Base-by-base conservation (phyloP, 106 monocot genomes). In the Platanthera guangdongensis region DNA sequence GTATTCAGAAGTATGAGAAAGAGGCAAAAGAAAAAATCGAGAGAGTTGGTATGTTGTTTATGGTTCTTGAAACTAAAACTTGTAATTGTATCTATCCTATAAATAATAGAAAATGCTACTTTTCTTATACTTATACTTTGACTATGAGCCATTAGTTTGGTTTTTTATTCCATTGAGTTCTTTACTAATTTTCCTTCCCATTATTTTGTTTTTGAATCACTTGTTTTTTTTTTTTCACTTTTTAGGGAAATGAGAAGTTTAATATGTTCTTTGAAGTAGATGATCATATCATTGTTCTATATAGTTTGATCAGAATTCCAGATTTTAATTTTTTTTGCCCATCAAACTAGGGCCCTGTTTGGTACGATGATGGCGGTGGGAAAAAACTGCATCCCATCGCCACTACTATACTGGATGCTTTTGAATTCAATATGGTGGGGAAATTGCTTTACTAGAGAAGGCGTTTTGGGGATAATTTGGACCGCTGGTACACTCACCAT, bases 11-110 rank as follows among this genome's bases (percentile, higher is more conserved):
- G 62, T 96, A 96, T 83, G 96, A 96, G 69, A 96, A 89, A 72
- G 96, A 97, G 83, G 96, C 96, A 63, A 97, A 97, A 71, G 96
- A 97, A 57, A 97, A 88, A 97, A 91, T 79, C 87, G 96, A 77
- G 96, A 97, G 71, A 97, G 96, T 77, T 97, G 96, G 96, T 95
- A 87, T 25, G 68, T 47, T 70, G 47, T 70, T 48, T 48, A 46
- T 48, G 46, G 5, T 48, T 7, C 16, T 70, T 70, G n/a, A 48
- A 16, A 15, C 47, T 48, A 45, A n/a, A 69, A 69, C 39, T 69
- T 69, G 6, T 69, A 46, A 47, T 69, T 45, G 69, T 21, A 6
- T 59, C 28, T 11, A 4, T 65, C 6, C 12, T 19, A 65, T 10
- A 32, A 39, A 32, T 18, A 60, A 5, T 9, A 19, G 21, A 18